Evolutionary conservation across 352 stramenopile genomes (phyloP), one percentile per base, ranked within the genome.

Genomic region (Globisporangium camurandrum): DNA sequence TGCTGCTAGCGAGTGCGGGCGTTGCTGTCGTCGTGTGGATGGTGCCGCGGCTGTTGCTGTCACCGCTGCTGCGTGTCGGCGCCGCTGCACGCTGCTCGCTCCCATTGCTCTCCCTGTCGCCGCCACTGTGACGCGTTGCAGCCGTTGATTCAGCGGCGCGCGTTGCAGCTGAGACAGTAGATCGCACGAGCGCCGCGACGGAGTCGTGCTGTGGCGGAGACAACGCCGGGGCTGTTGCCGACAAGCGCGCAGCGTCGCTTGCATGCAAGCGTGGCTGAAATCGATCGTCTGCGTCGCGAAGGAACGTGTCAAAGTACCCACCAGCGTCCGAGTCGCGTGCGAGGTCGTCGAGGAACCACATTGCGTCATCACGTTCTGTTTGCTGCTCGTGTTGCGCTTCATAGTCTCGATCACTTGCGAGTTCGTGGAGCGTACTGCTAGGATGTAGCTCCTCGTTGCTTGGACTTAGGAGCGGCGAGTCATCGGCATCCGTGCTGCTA

Each of bases 221-320:
- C n/a, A n/a, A n/a, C n/a, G n/a, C n/a, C n/a, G n/a, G n/a, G n/a
- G n/a, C n/a, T n/a, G n/a, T n/a, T n/a, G n/a, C n/a, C n/a, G n/a
- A n/a, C n/a, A n/a, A n/a, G n/a, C n/a, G n/a, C n/a, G n/a, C n/a
- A n/a, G n/a, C n/a, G n/a, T n/a, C n/a, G n/a, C n/a, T n/a, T 7
- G 36, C 36, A 8, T 19, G 10, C 19, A 45, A 31, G 31, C 45
- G 27, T n/a, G 30, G n/a, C 17, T 48, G 46, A 37, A 55, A 49
- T 11, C 27, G 42, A 23, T 40, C 23, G 14, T 48, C 56, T 12
- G 37, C 38, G 11, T 54, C 56, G 19, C 43, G 49, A 20, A 62
- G 50, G 22, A 62, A 62, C 37, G 49, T 52, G n/a, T 62, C 50
- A 44, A 62, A 62, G 27, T 50, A 54, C 14, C 51, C 56, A 4